Evolutionary conservation across 1,139 yeast species (phyloP), one percentile per base, ranked within the genome.

Genomic region (Diutina catenulata): DNA sequence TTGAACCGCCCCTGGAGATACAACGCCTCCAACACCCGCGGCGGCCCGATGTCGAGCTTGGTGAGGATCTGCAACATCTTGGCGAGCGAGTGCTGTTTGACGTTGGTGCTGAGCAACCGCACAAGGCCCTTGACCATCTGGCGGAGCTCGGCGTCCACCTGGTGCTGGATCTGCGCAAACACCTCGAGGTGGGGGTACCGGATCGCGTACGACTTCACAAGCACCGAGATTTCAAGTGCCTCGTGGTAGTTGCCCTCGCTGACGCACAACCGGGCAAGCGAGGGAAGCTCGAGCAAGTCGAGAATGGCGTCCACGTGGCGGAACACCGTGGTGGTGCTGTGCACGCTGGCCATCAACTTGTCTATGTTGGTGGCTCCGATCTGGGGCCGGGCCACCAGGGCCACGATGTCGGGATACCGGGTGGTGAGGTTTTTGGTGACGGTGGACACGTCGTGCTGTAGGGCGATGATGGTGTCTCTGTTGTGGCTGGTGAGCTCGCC

Each of bases 241-340:
- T 87, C 95, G 31, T 87, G 83, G 52, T 87, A 91, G 52, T 83
- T 83, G 0, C 95, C 95, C 39, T 82, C 81, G 39, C 75, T 66
- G 5, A 87, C 84, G 56, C 96, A 84, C n/a, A 88, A 75, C 40
- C 76, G 70, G 31, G 93, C 78, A 39, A 88, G 57, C 2, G 93
- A 70, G 0, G 97, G 97, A 24, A 91, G 61, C 50, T 86, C 95
- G 44, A 88, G 62, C 9, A 87, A 68, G 48, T 84, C 95, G 44
- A 82, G 73, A 9, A 87, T 67, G 22, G 77, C 71, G 44, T 80
- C 91, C 46, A 86, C 70, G 46, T 81, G 79, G 28, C 73, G 65
- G 35, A 83, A 57, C 8, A 84, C 50, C 4, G 60, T 50, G 41
- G 55, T 57, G 41, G 58, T 58, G 4, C 50, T 47, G 10, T 50